Evolutionary conservation across 495 filamentous ascomycete species (phyloP).

Genomic region (Aspergillus bridgeri): DNA sequence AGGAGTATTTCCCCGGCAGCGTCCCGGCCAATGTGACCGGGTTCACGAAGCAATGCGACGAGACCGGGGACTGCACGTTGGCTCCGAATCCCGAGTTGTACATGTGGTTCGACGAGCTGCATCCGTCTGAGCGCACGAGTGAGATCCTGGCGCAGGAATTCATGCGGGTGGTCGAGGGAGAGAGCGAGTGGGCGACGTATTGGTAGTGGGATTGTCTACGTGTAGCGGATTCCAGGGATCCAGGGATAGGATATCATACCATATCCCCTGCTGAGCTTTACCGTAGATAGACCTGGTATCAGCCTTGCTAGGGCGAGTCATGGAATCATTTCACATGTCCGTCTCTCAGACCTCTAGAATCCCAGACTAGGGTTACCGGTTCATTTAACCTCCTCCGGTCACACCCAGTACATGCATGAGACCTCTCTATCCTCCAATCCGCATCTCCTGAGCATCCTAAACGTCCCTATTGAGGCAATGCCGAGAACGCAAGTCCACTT

Average conservation of each 20-base stretch:
- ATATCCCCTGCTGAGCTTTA: not conserved
- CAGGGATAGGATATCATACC: no score
- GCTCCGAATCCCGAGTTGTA: constrained; percentile 37
- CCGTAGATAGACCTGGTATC: not conserved
- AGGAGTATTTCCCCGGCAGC: constrained; percentile 51
- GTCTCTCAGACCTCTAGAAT: no score
- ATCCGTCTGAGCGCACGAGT: constrained; percentile 58
- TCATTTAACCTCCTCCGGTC: not conserved
- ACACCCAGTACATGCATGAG: not conserved
- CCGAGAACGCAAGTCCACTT: not conserved
- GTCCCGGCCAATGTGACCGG: constrained; percentile 61
- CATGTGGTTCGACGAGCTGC: constrained; percentile 61
- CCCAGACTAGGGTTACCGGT: not conserved
- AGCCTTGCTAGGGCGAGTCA: not conserved
- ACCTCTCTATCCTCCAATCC: not conserved
- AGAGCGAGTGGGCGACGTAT: constrained; percentile 56
- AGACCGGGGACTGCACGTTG: constrained; percentile 26
- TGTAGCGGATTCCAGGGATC: no score
- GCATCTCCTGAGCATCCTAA: not conserved
- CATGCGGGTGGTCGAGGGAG: constrained; percentile 54
- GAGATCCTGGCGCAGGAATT: constrained; percentile 57
- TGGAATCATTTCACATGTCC: not conserved
- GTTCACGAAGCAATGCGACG: constrained; percentile 51
- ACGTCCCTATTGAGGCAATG: not conserved
- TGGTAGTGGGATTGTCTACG: no score